phyloP scores from a whole-genome alignment of 2,329 filamentous ascomycete species.

The Aureobasidium subglaciale region DNA sequence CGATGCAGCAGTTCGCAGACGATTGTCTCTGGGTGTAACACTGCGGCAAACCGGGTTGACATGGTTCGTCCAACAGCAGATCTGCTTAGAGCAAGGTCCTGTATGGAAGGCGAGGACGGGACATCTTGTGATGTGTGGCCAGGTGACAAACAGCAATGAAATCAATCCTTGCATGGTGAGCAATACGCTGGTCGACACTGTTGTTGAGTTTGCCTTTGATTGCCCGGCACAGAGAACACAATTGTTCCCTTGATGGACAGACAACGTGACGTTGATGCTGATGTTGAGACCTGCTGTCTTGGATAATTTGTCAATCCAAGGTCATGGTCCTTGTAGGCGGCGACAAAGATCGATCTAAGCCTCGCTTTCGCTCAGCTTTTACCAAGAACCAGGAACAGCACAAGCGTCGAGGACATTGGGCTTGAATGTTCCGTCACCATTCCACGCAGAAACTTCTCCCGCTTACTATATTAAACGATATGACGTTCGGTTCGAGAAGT shows the following conservation, averaged over 20 bases:
- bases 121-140: neutral
- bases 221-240: neutral
- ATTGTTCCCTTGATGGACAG: neutral
- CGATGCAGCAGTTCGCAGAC: slow-evolving; percentile 15
- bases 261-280: neutral
- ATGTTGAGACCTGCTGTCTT: neutral
- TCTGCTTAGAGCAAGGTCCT: neutral
- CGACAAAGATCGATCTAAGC: neutral
- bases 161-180: neutral
- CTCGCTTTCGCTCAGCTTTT: neutral
- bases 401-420: neutral
- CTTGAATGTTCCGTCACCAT: neutral
- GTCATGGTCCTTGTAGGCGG: neutral
- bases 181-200: neutral
- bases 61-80: neutral
- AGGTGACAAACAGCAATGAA: slow-evolving; percentile 3
- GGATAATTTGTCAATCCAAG: neutral
- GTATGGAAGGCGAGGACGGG: neutral
- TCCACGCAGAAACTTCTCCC: slow-evolving; percentile 12
- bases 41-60: slow-evolving; percentile 7
- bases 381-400: slow-evolving; percentile 6
- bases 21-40: slow-evolving; percentile 12
- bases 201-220: neutral
- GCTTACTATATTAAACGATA: slow-evolving; percentile 8
- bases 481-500: slow-evolving; percentile 2